These are phyloP conservation scores for Colletotrichum magnum DNA, from an alignment of 2,329 filamentous ascomycete species.

Conservation along the genomic window DNA sequence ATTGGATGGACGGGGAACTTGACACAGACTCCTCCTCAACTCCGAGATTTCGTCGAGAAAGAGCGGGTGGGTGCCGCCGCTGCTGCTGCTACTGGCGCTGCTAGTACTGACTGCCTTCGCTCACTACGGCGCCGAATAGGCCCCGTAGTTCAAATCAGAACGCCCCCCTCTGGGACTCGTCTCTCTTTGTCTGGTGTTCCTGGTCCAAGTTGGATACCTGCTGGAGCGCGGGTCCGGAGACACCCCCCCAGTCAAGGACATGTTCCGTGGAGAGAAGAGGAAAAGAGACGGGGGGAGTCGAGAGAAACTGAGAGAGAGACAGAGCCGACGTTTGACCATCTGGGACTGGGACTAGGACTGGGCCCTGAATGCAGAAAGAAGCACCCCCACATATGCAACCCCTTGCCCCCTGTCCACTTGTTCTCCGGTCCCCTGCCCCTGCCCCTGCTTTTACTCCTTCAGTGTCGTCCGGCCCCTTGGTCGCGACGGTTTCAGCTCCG, in stretches of 20 bases:
- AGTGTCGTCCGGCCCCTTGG: slow-evolving; percentile 32
- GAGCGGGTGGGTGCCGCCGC: too few species aligned
- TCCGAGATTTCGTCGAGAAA: slow-evolving; percentile 37
- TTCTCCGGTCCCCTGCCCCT: too few species aligned
- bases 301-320: too few species aligned
- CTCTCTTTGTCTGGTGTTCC: not conserved
- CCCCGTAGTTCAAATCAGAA: too few species aligned
- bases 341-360: slow-evolving; percentile 30
- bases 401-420: slow-evolving; percentile 1
- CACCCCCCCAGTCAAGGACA: slow-evolving; percentile 38
- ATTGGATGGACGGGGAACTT: slow-evolving; percentile 10
- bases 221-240: slow-evolving; percentile 26
- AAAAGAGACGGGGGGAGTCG: too few species aligned
- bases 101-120: too few species aligned
- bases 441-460: slow-evolving; percentile 6
- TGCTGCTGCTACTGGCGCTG: too few species aligned
- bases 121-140: too few species aligned
- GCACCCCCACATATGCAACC: not conserved
- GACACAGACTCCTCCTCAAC: slow-evolving; percentile 31
- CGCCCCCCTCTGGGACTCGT: not conserved
- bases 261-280: slow-evolving; percentile 39
- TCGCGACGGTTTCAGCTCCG: slow-evolving; percentile 40
- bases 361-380: not conserved
- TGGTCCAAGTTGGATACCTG: not conserved
- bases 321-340: slow-evolving; percentile 36